These are phyloP conservation scores for Claviceps humidiphila DNA, from an alignment of 2,329 filamentous ascomycete genomes.

Conservation along the genomic window DNA sequence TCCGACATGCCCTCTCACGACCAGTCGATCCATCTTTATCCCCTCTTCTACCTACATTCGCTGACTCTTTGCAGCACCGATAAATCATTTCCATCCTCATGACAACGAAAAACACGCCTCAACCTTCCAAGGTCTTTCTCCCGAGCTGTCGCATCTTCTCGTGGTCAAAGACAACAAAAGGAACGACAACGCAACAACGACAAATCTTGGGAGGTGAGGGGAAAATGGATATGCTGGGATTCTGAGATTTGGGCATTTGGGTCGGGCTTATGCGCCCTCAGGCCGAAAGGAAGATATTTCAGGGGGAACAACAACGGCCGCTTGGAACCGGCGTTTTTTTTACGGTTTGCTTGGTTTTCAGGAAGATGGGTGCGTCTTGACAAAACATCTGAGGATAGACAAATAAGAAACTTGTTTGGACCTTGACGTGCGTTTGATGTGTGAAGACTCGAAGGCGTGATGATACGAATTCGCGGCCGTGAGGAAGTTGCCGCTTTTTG, in stretches of 20 bases:
- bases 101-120: not conserved
- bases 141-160: not conserved
- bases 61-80: slow-evolving; percentile 4
- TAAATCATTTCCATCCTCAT: slow-evolving; percentile 16
- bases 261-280: slow-evolving; percentile 11
- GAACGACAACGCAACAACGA: not conserved
- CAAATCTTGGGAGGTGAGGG: not conserved
- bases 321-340: slow-evolving; percentile 34
- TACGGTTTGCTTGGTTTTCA: slow-evolving; percentile 31
- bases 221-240: not conserved
- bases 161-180: not conserved
- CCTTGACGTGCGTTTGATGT: slow-evolving; percentile 7
- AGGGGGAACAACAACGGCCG: slow-evolving; percentile 25
- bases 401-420: slow-evolving; percentile 27
- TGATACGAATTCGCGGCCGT: not conserved
- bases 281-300: slow-evolving; percentile 16
- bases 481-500: not conserved
- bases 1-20: not conserved
- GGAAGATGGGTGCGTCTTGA: slow-evolving; percentile 29
- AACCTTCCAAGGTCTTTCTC: too few relatives aligned
- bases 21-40: not conserved
- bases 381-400: slow-evolving; percentile 30
- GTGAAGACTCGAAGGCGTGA: not conserved
- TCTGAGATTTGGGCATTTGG: not conserved
- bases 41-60: not conserved